Evolutionary conservation across 371 early-diverging fungal genomes (phyloP).

Genomic region (Thermomucor indicae-seudaticae): DNA sequence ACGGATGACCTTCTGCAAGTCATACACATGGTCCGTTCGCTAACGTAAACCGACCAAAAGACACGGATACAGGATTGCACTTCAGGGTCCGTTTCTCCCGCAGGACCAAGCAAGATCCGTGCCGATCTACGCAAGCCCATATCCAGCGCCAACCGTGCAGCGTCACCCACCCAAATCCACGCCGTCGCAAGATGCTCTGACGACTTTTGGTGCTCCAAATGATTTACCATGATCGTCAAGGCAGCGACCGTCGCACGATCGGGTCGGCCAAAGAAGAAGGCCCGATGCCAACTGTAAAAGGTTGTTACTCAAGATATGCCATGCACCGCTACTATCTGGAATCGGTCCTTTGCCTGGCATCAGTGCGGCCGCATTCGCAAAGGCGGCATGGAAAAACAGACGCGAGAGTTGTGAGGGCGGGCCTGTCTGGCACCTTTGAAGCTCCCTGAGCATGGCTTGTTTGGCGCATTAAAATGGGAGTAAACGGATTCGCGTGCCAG

Average conservation of each 20-base stretch:
- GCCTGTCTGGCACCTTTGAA: too few species aligned
- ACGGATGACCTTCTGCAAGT: slow-evolving; percentile 35
- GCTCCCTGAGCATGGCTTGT: too few species aligned
- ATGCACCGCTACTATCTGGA: too few species aligned
- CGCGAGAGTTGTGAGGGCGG: too few species aligned
- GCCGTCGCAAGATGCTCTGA: slow-evolving; percentile 18
- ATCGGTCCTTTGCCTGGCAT: too few species aligned
- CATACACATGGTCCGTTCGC: slow-evolving; percentile 39
- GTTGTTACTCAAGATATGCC: too few species aligned
- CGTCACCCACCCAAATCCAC: slow-evolving; percentile 40
- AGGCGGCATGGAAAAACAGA: too few species aligned
- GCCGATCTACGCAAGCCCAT: slow-evolving; percentile 34
- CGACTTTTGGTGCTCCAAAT: slow-evolving; percentile 28
- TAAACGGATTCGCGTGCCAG: too few species aligned
- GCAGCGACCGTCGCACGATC: slow-evolving; percentile 33
- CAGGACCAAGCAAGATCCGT: background rate
- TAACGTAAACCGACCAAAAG: slow-evolving; percentile 37
- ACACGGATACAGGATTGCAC: slow-evolving; percentile 29
- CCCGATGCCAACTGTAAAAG: too few species aligned
- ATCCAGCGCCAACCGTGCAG: slow-evolving; percentile 37
- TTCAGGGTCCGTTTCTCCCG: background rate
- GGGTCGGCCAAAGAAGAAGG: too few species aligned
- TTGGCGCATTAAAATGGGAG: too few species aligned
- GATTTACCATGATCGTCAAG: slow-evolving; percentile 25
- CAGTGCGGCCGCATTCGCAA: too few species aligned